Percentiles rank a stretch among this genome's conserved stretches.
These are phyloP conservation scores for Lithospermum erythrorhizon DNA, from an alignment of 257 asterid genomes.

Conservation along the genomic window DNA sequence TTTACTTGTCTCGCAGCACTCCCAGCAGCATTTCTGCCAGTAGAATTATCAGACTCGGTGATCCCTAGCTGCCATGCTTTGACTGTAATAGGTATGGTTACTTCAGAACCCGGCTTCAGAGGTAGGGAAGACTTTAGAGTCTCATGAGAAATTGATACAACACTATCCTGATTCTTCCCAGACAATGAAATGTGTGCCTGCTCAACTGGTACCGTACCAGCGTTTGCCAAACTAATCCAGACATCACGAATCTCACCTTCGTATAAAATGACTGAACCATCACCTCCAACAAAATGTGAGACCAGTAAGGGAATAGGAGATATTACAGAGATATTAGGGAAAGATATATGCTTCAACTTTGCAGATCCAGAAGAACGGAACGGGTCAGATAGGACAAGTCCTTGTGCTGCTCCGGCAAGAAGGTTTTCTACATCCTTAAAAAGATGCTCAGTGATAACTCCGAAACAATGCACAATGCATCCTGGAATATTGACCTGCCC, in stretches of 20 bases:
- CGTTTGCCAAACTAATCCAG: constrained; percentile 81
- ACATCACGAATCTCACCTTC: constrained; percentile 98
- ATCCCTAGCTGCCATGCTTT: constrained; percentile 93
- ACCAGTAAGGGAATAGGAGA: constrained; percentile 79
- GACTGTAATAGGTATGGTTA: constrained; percentile 71
- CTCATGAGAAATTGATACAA: constrained; percentile 58
- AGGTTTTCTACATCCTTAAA: constrained; percentile 93
- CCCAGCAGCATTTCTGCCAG: constrained; percentile 46
- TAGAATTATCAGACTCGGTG: constrained; percentile 48
- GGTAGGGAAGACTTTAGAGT: constrained; percentile 72
- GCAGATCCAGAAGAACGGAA: constrained; percentile 90
- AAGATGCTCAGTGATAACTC: constrained; percentile 90
- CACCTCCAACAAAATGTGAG: constrained; percentile 81
- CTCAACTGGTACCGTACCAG: constrained; percentile 96
- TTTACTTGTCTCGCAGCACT: constrained; percentile 49
- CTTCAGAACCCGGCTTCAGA: constrained; percentile 95
- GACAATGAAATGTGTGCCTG: constrained; percentile 86
- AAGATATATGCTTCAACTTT: constrained; percentile 50
- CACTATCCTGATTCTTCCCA: constrained; percentile 95
- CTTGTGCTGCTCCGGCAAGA: constrained; percentile 92
- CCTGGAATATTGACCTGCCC: constrained; percentile 83
- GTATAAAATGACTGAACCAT: constrained; percentile 76
- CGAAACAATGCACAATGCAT: constrained; percentile 91
- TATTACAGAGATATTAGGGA: constrained; percentile 70
- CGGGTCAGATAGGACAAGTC: constrained; percentile 97